Conservation (phyloP, 331 rosid genomes). For the Stylosanthes scabra region DNA sequence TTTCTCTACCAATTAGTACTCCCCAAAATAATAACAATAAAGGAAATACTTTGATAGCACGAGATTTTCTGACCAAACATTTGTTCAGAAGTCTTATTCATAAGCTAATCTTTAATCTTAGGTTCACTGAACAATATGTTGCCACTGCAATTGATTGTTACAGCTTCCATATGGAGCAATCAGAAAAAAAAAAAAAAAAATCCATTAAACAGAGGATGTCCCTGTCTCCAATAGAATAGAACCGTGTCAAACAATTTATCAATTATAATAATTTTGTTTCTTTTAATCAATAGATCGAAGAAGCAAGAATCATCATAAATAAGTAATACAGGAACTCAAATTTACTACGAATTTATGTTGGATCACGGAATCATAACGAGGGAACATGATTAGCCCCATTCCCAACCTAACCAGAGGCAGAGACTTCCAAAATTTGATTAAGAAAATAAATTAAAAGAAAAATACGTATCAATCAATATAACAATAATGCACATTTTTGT, state of each 20-base stretch:
- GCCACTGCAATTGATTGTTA: not conserved
- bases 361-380: not conserved
- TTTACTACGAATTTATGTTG: constrained; percentile 12
- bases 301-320: not conserved
- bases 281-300: not conserved
- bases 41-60: not conserved
- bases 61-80: not conserved
- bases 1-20: not conserved
- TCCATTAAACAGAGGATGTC: not conserved
- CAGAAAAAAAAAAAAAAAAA: not conserved
- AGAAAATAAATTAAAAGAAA: not conserved
- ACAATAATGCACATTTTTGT: constrained; percentile 4
- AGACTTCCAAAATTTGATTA: not conserved
- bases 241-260: constrained; percentile 14
- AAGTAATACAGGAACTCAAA: not conserved
- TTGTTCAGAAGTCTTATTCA: not conserved
- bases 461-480: too few relatives aligned
- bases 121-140: not conserved
- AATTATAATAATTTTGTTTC: not conserved
- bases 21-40: not conserved
- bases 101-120: not conserved
- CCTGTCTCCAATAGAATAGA: not conserved
- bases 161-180: not conserved
- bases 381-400: not conserved
- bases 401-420: not conserved